phyloP scores from a whole-genome alignment of 208 protist species.

The Crithidia acanthocephali region DNA sequence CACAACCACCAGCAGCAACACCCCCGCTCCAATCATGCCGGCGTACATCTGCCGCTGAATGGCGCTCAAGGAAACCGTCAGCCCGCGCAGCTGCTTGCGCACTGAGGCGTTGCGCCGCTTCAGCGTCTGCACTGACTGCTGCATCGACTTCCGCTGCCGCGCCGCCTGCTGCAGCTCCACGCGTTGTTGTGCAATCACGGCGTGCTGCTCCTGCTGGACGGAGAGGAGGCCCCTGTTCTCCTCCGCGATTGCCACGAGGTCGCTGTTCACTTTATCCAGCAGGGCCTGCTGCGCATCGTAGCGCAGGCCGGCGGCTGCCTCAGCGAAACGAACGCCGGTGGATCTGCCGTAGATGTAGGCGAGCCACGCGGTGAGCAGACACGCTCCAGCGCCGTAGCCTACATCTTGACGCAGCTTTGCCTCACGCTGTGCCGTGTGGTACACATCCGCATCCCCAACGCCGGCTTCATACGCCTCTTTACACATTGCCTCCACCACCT shows the following conservation, averaged over 20 bases:
- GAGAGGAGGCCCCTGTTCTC: slow-evolving; percentile 18
- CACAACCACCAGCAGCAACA: slow-evolving; percentile 20
- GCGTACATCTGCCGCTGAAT: slow-evolving; percentile 27
- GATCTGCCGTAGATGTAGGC: slow-evolving; percentile 43
- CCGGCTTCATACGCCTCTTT: slow-evolving; percentile 49
- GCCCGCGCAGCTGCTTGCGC: slow-evolving; percentile 19
- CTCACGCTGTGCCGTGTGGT: slow-evolving; percentile 38
- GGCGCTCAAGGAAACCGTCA: slow-evolving; percentile 10
- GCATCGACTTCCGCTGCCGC: slow-evolving; percentile 17
- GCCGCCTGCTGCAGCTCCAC: slow-evolving; percentile 23
- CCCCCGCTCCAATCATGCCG: slow-evolving; percentile 16
- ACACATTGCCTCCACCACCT: slow-evolving; percentile 38
- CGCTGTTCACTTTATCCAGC: slow-evolving; percentile 21
- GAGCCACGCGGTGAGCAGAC: slow-evolving; percentile 34
- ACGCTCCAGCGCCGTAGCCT: slow-evolving; percentile 23
- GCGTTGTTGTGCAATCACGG: slow-evolving; percentile 22
- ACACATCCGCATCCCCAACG: slow-evolving; percentile 34
- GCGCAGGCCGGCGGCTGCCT: slow-evolving; percentile 14
- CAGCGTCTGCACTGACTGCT: slow-evolving; percentile 15
- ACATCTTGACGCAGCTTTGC: slow-evolving; percentile 31
- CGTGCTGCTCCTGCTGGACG: slow-evolving; percentile 26
- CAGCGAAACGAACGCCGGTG: slow-evolving; percentile 7
- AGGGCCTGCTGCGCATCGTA: slow-evolving; percentile 22
- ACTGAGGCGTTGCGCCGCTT: slow-evolving; percentile 17
- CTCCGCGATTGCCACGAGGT: slow-evolving; percentile 10